Percentiles rank a stretch among this genome's conserved stretches.
Conservation (phyloP, 2,329 filamentous ascomycete genomes). For the Neofusicoccum sp. region DNA sequence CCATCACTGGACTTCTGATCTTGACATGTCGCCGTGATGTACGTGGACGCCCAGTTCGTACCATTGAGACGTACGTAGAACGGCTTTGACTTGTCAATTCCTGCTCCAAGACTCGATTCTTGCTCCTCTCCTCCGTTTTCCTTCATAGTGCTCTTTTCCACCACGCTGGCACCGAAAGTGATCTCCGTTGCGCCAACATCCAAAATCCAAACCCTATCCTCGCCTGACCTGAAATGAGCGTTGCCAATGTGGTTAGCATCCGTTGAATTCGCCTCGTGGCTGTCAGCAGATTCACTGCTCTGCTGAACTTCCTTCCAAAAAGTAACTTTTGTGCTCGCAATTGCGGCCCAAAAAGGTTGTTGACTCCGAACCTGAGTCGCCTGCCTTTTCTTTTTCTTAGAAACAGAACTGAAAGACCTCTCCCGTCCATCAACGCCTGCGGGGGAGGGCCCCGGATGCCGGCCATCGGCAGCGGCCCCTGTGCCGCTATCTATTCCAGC, state of each 20-base stretch:
- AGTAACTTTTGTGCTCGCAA: constrained; percentile 94
- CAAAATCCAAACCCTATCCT: constrained; percentile 75
- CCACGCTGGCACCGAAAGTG: constrained; percentile 56
- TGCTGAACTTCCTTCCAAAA: constrained; percentile 79
- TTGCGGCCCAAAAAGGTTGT: constrained; percentile 89
- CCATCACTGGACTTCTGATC: constrained; percentile 46
- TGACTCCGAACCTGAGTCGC: constrained; percentile 86
- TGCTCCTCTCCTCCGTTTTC: constrained; percentile 36
- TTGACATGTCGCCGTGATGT: constrained; percentile 58
- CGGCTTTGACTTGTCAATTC: constrained; percentile 67
- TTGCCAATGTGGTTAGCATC: constrained; percentile 76
- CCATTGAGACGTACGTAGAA: constrained; percentile 79
- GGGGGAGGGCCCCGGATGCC: constrained; percentile 52
- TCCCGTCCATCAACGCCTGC: constrained; percentile 54
- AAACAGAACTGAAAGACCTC: constrained; percentile 53
- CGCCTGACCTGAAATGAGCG: constrained; percentile 67
- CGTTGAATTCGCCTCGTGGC: constrained; percentile 70
- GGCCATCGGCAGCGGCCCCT: constrained; percentile 43
- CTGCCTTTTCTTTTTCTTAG: constrained; percentile 85
- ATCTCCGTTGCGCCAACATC: constrained; percentile 77
- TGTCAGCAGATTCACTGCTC: constrained; percentile 72
- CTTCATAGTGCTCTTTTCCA: constrained; percentile 31
- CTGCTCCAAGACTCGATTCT: constrained; percentile 40
- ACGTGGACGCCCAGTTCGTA: constrained; percentile 74
- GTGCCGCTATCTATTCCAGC: constrained; percentile 27